phyloP scores from a whole-genome alignment of 1,284 basidiomycete species.

The Tremellales sp. region DNA sequence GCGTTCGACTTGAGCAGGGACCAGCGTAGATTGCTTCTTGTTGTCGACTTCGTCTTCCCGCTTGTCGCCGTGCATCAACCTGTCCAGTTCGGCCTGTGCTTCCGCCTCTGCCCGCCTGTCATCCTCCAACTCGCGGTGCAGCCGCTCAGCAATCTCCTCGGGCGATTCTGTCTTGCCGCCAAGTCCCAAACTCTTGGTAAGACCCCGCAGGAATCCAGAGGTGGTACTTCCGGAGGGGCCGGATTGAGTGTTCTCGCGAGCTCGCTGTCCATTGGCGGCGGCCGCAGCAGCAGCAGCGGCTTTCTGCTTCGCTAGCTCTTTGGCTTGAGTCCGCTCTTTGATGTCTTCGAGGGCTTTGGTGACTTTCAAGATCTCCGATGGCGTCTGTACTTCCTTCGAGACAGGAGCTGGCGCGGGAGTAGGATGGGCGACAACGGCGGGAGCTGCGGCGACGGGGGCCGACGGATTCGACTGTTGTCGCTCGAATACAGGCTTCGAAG shows the following conservation, averaged over 20 bases:
- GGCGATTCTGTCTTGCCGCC: slow-evolving; percentile 10
- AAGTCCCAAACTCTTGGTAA: slow-evolving; percentile 28
- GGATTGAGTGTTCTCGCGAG: background rate
- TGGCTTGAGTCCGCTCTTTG: slow-evolving; percentile 31
- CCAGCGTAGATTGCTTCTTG: background rate
- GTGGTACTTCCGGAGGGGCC: slow-evolving; percentile 20
- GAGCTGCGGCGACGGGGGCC: slow-evolving; percentile 8
- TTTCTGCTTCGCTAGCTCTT: slow-evolving; percentile 29
- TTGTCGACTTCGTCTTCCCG: background rate
- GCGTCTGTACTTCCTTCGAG: slow-evolving; percentile 7
- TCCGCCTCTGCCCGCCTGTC: slow-evolving; percentile 23
- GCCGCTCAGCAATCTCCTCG: slow-evolving; percentile 23
- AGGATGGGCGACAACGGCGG: no score
- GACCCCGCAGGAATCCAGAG: slow-evolving; percentile 36
- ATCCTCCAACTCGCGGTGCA: slow-evolving; percentile 26
- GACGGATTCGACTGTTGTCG: slow-evolving; percentile 9
- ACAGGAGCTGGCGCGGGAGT: slow-evolving; percentile 5
- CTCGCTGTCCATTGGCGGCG: background rate
- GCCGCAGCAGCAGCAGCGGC: slow-evolving; percentile 11
- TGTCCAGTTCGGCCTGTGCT: slow-evolving; percentile 29
- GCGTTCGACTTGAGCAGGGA: slow-evolving; percentile 1
- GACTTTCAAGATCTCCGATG: slow-evolving; percentile 33
- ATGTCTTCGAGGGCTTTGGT: slow-evolving; percentile 39
- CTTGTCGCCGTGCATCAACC: slow-evolving; percentile 17
- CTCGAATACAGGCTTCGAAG: slow-evolving; percentile 3